These are phyloP conservation scores for Trichoderma atrobrunneum DNA, from an alignment of 2,329 filamentous ascomycete genomes.

Conservation along the genomic window DNA sequence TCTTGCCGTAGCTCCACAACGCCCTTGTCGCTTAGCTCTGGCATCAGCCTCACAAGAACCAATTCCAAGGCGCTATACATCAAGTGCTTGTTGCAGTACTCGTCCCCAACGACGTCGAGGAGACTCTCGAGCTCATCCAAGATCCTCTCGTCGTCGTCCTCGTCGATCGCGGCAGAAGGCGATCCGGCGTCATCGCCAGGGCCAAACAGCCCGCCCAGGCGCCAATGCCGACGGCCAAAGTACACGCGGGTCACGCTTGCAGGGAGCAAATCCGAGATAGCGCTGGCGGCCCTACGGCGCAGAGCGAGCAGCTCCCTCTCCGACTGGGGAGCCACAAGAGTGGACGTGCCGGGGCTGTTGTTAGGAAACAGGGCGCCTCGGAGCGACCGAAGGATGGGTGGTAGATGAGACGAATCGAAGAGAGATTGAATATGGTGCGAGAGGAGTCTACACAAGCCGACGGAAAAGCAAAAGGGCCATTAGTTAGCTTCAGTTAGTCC, in stretches of 20 bases:
- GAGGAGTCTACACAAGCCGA: conserved; percentile 48
- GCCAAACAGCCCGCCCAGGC: conserved; percentile 21
- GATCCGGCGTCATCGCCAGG: conserved; percentile 21
- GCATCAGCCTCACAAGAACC: conserved; percentile 75
- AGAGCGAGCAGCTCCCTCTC: conserved; percentile 60
- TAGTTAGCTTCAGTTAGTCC: conserved; percentile 18
- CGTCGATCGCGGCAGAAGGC: background rate
- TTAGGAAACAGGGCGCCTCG: conserved; percentile 83
- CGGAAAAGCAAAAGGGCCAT: conserved; percentile 26
- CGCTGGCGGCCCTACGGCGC: conserved; percentile 63
- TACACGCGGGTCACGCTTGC: conserved; percentile 48
- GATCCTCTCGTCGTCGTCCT: conserved; percentile 38
- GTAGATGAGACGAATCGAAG: conserved; percentile 62
- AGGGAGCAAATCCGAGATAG: conserved; percentile 51
- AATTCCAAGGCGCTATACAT: conserved; percentile 80
- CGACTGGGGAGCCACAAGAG: conserved; percentile 57
- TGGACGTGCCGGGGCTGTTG: conserved; percentile 68
- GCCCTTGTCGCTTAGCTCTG: conserved; percentile 73
- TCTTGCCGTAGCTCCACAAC: conserved; percentile 72
- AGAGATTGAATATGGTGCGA: conserved; percentile 57
- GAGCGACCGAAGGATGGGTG: conserved; percentile 65
- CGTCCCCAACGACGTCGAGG: conserved; percentile 73
- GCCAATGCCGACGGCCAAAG: conserved; percentile 43
- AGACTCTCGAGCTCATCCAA: conserved; percentile 61
- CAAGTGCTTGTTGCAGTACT: conserved; percentile 90